Percentiles rank a stretch among this genome's conserved stretches.
phyloP scores from a whole-genome alignment of 208 protist genomes.

The Porcisia hertigi region DNA sequence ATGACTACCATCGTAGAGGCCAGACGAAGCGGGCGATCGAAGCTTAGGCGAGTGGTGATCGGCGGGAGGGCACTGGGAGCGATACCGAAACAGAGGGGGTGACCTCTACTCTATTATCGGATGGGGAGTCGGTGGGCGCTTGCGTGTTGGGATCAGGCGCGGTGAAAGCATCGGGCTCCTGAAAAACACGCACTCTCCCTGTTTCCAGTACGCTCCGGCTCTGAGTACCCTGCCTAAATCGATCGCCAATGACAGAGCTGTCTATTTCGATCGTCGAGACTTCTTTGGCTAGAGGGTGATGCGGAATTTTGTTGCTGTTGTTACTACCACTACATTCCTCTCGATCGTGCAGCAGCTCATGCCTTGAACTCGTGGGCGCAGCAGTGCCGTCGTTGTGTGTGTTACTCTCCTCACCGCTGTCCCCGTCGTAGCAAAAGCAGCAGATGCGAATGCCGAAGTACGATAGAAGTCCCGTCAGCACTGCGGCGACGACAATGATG shows the following conservation, averaged over 20 bases:
- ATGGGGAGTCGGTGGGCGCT: background rate
- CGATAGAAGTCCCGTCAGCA: background rate
- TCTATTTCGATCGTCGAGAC: background rate
- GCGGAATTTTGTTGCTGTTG: no score
- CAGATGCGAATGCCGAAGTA: background rate
- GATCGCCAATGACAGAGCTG: background rate
- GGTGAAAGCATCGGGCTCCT: background rate
- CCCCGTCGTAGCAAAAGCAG: background rate
- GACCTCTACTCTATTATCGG: background rate
- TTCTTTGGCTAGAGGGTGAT: background rate
- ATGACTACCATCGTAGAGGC: no score
- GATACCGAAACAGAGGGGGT: background rate
- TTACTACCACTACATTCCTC: background rate
- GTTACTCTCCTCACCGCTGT: background rate
- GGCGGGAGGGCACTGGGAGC: background rate
- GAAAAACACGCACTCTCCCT: background rate
- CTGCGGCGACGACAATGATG: background rate
- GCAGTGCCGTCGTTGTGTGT: background rate
- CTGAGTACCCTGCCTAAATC: background rate
- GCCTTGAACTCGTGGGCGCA: background rate
- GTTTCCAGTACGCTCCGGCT: background rate
- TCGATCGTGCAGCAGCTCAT: background rate
- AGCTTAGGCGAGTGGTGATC: no score
- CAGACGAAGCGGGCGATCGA: no score
- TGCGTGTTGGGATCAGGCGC: background rate